Evolutionary conservation across 257 asterid species (phyloP).

Genomic region (Verbascum thapsus): DNA sequence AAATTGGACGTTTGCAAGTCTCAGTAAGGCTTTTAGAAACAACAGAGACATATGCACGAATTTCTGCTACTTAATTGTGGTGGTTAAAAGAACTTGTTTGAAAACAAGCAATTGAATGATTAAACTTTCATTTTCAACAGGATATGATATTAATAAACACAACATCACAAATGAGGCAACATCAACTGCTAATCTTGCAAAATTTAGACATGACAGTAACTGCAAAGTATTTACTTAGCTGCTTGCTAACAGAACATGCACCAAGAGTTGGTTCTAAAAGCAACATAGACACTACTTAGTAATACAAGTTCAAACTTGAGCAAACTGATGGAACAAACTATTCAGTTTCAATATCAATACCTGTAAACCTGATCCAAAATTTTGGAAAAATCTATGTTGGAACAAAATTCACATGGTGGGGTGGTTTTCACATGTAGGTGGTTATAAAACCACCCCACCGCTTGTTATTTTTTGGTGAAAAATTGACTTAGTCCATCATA

Average conservation of each 20-base stretch:
- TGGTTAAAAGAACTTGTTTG: not conserved
- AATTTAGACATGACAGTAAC: conserved; percentile 10
- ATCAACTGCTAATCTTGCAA: not conserved
- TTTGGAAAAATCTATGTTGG: too few relatives aligned
- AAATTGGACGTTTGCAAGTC: conserved; percentile 8
- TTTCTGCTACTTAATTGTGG: not conserved
- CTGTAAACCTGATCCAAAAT: conserved; percentile 29
- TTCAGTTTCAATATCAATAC: not conserved
- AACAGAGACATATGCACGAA: conserved; percentile 8
- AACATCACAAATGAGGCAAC: conserved; percentile 1
- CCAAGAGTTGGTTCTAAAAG: not conserved
- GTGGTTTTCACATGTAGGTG: too few relatives aligned
- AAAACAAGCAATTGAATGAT: not conserved
- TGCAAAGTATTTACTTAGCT: conserved; percentile 11
- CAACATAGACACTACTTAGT: too few relatives aligned
- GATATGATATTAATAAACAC: not conserved
- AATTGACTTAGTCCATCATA: too few relatives aligned
- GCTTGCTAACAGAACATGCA: conserved; percentile 10
- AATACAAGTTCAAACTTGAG: conserved; percentile 22
- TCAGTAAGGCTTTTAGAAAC: conserved; percentile 3
- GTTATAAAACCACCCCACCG: too few relatives aligned
- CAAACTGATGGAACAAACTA: conserved; percentile 1
- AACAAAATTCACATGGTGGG: too few relatives aligned
- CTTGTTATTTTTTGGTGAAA: too few relatives aligned
- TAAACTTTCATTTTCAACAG: conserved; percentile 1